Conservation (phyloP, 2,329 filamentous ascomycete genomes). For the Phialophora macrospora region DNA sequence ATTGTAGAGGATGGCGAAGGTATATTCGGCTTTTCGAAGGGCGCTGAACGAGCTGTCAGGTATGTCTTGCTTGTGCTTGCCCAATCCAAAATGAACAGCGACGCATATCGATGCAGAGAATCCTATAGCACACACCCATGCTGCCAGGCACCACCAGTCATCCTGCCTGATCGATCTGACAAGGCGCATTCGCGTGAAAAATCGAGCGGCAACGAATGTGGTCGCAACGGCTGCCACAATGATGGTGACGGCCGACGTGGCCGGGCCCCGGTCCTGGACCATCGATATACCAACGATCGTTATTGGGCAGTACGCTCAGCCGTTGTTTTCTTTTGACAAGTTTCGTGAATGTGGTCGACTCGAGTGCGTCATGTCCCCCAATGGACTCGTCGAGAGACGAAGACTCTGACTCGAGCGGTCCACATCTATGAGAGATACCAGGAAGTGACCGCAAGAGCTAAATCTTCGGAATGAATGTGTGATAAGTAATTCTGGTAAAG, state of each 20-base stretch:
- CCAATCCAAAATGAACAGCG: slow-evolving; percentile 51
- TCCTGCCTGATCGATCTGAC: slow-evolving; percentile 74
- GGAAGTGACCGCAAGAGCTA: background rate
- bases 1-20: slow-evolving; percentile 64
- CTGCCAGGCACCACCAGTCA: slow-evolving; percentile 79
- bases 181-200: slow-evolving; percentile 74
- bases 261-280: slow-evolving; percentile 43
- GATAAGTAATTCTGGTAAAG: background rate
- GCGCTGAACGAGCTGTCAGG: slow-evolving; percentile 39
- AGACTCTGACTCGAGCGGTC: background rate
- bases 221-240: slow-evolving; percentile 67
- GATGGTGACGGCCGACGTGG: slow-evolving; percentile 51
- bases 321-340: background rate
- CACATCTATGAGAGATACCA: background rate
- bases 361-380: slow-evolving; percentile 2
- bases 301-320: background rate
- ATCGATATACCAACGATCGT: slow-evolving; percentile 20
- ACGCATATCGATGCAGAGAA: slow-evolving; percentile 55
- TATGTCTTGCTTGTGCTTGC: slow-evolving; percentile 50
- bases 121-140: slow-evolving; percentile 67
- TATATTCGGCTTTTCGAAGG: slow-evolving; percentile 60
- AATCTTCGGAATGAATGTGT: background rate
- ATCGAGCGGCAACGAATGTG: slow-evolving; percentile 73
- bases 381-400: background rate
- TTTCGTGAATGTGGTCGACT: background rate